phyloP scores from a whole-genome alignment of 2,329 filamentous ascomycete species.

The Cercospora sesami region DNA sequence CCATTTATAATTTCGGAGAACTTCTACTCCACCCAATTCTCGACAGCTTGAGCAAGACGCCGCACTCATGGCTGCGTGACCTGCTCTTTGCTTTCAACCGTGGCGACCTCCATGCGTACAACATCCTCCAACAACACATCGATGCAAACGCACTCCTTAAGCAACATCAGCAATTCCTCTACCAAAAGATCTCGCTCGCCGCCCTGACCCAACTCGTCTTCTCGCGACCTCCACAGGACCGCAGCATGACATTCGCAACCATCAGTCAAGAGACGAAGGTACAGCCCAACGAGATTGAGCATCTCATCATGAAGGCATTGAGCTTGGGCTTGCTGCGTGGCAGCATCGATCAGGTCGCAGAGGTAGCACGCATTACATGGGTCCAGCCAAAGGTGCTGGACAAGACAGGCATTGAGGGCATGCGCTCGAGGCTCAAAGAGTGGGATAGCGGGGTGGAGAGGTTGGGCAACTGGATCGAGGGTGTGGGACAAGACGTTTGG shows the following conservation, averaged over 20 bases:
- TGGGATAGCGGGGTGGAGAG: conserved; percentile 97
- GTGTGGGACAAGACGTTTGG: conserved; percentile 92
- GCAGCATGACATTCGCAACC: conserved; percentile 85
- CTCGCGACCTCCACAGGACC: conserved; percentile 90
- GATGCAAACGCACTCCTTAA: conserved; percentile 75
- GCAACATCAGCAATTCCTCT: conserved; percentile 78
- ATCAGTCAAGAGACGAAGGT: conserved; percentile 94
- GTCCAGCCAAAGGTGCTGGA: conserved; percentile 98
- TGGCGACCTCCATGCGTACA: conserved; percentile 85
- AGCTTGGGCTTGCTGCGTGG: conserved; percentile 86
- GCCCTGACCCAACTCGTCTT: conserved; percentile 96
- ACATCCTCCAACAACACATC: conserved; percentile 70
- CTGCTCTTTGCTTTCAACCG: conserved; percentile 98
- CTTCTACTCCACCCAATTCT: conserved; percentile 96
- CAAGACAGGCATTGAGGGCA: conserved; percentile 89
- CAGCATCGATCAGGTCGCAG: conserved; percentile 93
- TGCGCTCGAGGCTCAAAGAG: conserved; percentile 83
- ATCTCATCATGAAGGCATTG: conserved; percentile 98
- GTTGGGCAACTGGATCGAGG: conserved; percentile 95
- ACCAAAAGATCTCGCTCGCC: conserved; percentile 97
- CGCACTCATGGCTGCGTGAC: conserved; percentile 84
- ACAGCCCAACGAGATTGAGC: conserved; percentile 86
- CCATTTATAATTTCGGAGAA: conserved; percentile 99
- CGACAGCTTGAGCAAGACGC: conserved; percentile 72
- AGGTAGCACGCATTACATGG: conserved; percentile 95